A percentile compares a stretch with the other conserved stretches of the same genome.
These are phyloP conservation scores for Hymenoscyphus occultus DNA, from an alignment of 2,329 filamentous ascomycete genomes.

Conservation along the genomic window DNA sequence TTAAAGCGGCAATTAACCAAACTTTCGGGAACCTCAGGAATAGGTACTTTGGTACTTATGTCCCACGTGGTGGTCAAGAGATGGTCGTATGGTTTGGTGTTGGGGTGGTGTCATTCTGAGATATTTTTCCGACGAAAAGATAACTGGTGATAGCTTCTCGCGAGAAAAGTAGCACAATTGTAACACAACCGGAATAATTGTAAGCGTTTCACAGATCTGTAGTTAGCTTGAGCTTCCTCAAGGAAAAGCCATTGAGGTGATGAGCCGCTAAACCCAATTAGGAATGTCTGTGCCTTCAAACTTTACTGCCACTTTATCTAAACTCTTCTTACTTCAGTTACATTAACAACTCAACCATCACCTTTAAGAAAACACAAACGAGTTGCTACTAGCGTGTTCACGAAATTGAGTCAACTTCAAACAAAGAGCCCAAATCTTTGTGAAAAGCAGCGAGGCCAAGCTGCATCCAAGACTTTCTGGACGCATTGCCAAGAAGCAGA, in stretches of 20 bases:
- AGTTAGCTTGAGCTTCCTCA: not conserved
- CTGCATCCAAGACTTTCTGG: constrained; percentile 6
- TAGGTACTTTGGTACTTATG: not conserved
- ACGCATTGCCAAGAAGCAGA: not conserved
- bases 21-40: not conserved
- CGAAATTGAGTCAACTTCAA: not conserved
- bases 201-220: not conserved
- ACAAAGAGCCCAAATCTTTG: not conserved
- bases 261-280: not conserved
- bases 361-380: not conserved
- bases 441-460: constrained; percentile 7
- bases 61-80: constrained; percentile 1
- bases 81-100: not conserved
- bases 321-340: not conserved
- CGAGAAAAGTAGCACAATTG: not conserved
- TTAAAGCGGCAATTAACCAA: not conserved
- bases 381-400: not conserved
- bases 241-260: not conserved
- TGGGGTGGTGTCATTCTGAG: not conserved
- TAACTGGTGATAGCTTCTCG: not conserved
- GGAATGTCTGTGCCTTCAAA: not conserved
- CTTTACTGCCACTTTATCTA: not conserved
- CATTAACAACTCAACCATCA: not conserved
- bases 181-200: not conserved
- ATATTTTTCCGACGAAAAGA: not conserved